These are phyloP conservation scores for Protea cynaroides DNA, from an alignment of 164 flowering plant genomes.

Conservation along the genomic window DNA sequence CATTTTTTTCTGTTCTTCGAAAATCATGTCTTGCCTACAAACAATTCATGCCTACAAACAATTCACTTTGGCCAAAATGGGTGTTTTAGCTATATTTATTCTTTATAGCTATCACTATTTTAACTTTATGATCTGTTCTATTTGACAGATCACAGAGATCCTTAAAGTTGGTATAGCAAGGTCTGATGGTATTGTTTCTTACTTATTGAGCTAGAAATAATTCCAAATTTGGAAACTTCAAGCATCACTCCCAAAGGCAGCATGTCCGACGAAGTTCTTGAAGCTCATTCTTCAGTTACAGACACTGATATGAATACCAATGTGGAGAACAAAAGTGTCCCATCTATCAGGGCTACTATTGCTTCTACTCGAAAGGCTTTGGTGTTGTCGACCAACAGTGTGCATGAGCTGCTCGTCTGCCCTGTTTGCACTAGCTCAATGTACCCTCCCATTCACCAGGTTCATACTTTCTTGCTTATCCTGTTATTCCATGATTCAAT, in stretches of 20 bases:
- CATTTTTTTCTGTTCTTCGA: too few relatives aligned
- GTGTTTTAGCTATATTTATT: too few relatives aligned
- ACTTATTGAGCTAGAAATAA: neutral
- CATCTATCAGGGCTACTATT: slow-evolving; percentile 20
- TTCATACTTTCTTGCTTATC: slow-evolving; percentile 12
- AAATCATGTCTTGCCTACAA: too few relatives aligned
- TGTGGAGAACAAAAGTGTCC: slow-evolving; percentile 18
- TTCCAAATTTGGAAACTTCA: slow-evolving; percentile 1
- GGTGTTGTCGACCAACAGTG: slow-evolving; percentile 44
- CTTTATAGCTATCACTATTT: too few relatives aligned
- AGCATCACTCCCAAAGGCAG: slow-evolving; percentile 62
- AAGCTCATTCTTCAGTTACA: slow-evolving; percentile 27
- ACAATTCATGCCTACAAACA: too few relatives aligned
- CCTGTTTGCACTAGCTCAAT: slow-evolving; percentile 58
- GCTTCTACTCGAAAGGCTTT: slow-evolving; percentile 35
- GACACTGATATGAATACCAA: slow-evolving; percentile 35
- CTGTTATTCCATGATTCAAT: neutral
- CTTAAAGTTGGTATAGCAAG: too few relatives aligned
- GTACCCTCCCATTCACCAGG: slow-evolving; percentile 86
- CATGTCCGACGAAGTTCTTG: slow-evolving; percentile 45
- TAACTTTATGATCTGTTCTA: too few relatives aligned
- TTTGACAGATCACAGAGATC: too few relatives aligned
- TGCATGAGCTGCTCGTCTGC: slow-evolving; percentile 70
- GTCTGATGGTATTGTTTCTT: too few relatives aligned
- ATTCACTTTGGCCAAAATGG: too few relatives aligned